Base-by-base conservation (phyloP, 176 grass and related monocot species). In the Cenchrus fungigraminus region DNA sequence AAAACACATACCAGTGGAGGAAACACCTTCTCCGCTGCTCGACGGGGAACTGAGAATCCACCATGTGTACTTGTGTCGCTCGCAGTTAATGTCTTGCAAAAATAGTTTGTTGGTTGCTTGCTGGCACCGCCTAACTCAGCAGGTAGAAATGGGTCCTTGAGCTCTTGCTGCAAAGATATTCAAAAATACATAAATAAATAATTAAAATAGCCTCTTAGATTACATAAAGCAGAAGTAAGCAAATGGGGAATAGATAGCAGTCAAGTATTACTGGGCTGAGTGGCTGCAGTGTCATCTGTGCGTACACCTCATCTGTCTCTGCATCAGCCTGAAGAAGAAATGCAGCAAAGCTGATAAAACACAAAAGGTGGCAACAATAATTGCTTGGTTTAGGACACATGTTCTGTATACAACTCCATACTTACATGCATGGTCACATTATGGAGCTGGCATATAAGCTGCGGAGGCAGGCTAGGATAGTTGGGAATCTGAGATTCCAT, bases 11-110 rank as follows among this genome's bases (percentile, higher is more conserved):
- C 97, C 94, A 99, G 76, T 31, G 94, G 94, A 70, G 97, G 97
- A 76, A 99, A 99, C 51, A 99, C 97, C 77, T 99, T 99, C 88
- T 99, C 97, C 32, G 93, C 97, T 70, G 97, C 94, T 85, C 97
- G 88, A 14, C 94, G 93, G 29, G 97, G 94, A 89, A 99, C 97
- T 77, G 97, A 99, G 72, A 99, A 99, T 77, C 97, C 97, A 89
- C 92, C 97, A 91, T 99, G 97, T 22, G 97, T 99, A 79, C 97
- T 99, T n/a, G 97, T 99, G 76, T 99, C 97, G 77, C 97, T 99
- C 53, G 97, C 97, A 52, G 97, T 97, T 86, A 99, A 89, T 45
- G 97, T 99, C 83, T 98, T 98, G 83, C 96, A 98, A 81, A 98
- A 98, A 85, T 95, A 98, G 73, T 98, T 94, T n/a, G 89, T 95